A percentile compares a stretch with the other conserved stretches of the same genome.
These are phyloP conservation scores for Pyrenophora seminiperda DNA, from an alignment of 2,329 filamentous ascomycete genomes.

Conservation along the genomic window DNA sequence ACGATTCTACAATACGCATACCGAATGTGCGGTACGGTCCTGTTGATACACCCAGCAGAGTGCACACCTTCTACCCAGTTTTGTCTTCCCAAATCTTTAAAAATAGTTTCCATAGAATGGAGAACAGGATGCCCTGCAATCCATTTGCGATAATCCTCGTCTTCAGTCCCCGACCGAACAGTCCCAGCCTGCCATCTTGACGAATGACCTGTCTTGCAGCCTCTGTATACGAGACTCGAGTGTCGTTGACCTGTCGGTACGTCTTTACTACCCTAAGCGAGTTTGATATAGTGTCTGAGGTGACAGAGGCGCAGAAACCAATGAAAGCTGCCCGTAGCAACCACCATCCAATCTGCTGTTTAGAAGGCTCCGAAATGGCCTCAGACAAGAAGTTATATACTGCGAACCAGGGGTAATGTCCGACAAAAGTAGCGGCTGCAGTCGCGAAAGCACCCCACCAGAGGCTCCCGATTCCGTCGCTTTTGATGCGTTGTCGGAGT, in stretches of 20 bases:
- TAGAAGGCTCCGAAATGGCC: slow-evolving; percentile 26
- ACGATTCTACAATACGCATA: too few species aligned
- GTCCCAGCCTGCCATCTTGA: slow-evolving; percentile 30
- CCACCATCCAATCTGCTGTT: slow-evolving; percentile 30
- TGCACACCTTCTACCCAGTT: slow-evolving; percentile 2
- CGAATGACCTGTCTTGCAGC: slow-evolving; percentile 33
- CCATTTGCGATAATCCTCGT: slow-evolving; percentile 40
- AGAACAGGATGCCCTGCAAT: slow-evolving; percentile 38
- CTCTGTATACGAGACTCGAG: slow-evolving; percentile 32
- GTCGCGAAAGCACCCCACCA: slow-evolving; percentile 43
- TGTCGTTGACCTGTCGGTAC: slow-evolving; percentile 39
- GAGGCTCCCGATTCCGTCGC: slow-evolving; percentile 33
- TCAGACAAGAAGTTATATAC: slow-evolving; percentile 36
- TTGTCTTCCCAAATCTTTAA: slow-evolving; percentile 34
- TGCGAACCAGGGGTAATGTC: slow-evolving; percentile 41
- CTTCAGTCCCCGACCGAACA: slow-evolving; percentile 37
- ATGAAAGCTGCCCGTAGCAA: slow-evolving; percentile 35
- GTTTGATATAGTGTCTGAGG: slow-evolving; percentile 37
- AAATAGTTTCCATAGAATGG: slow-evolving; percentile 39
- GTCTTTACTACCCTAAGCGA: slow-evolving; percentile 38
- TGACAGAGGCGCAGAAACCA: slow-evolving; percentile 38
- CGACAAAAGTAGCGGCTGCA: slow-evolving; percentile 38
- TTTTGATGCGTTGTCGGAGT: slow-evolving; percentile 31
- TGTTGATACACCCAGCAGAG: too few species aligned
- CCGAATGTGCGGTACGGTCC: too few species aligned